Conservation (phyloP, 441 rosid species). For the Brassica balearica region DNA sequence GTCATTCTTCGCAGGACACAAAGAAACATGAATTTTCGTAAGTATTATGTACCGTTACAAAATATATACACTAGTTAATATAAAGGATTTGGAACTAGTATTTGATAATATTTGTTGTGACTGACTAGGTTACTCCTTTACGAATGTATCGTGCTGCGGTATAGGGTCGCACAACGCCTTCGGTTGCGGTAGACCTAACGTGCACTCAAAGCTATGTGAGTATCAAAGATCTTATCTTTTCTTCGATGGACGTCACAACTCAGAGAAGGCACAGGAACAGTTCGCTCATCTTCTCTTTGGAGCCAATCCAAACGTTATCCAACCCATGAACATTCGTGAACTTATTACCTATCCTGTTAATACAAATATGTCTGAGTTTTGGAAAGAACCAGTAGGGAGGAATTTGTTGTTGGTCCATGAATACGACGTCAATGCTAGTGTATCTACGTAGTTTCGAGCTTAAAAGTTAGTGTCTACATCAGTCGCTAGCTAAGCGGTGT, state of each 20-base stretch:
- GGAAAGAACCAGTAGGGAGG: slow-evolving; percentile 7
- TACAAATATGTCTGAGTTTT: slow-evolving; percentile 32
- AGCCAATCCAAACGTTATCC: slow-evolving; percentile 34
- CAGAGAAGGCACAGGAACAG: slow-evolving; percentile 44
- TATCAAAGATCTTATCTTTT: slow-evolving; percentile 41
- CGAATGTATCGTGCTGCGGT: slow-evolving; percentile 39
- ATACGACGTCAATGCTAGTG: neutral
- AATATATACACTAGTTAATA: neutral
- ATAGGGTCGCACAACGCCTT: slow-evolving; percentile 38
- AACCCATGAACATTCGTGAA: slow-evolving; percentile 41
- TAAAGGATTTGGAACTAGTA: neutral
- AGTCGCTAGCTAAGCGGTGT: neutral
- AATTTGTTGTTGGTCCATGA: neutral
- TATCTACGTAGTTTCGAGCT: too few relatives aligned
- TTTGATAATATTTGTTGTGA: neutral
- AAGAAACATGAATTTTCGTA: slow-evolving; percentile 39
- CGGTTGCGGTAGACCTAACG: slow-evolving; percentile 40
- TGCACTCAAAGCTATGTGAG: slow-evolving; percentile 40
- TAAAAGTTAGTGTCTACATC: neutral
- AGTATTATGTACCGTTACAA: slow-evolving; percentile 8
- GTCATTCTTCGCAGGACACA: slow-evolving; percentile 36
- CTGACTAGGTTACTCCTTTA: slow-evolving; percentile 12
- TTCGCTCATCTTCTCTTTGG: slow-evolving; percentile 42
- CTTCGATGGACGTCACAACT: slow-evolving; percentile 34
- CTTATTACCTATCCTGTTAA: slow-evolving; percentile 18